Evolutionary conservation across 1,284 basidiomycete species (phyloP).

Genomic region (Cryptococcus floricola): DNA sequence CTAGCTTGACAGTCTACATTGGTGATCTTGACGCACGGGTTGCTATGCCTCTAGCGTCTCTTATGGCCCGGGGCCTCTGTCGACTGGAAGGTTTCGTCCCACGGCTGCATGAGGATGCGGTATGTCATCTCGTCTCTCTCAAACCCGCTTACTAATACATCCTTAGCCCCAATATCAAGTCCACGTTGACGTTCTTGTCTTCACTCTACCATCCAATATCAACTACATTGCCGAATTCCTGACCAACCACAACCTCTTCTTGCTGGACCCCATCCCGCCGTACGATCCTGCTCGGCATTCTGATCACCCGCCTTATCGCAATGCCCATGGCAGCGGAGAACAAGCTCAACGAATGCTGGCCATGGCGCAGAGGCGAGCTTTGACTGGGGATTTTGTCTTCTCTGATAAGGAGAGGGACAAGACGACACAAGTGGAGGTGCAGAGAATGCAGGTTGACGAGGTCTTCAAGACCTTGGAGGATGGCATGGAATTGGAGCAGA

Average conservation of each 20-base stretch:
- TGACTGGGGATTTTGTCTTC: slow-evolving; percentile 2
- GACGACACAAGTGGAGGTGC: slow-evolving; percentile 81
- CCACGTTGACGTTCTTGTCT: slow-evolving; percentile 78
- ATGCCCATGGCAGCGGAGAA: slow-evolving; percentile 65
- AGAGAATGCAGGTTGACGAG: slow-evolving; percentile 88
- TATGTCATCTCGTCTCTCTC: slow-evolving; percentile 22
- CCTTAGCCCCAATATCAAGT: slow-evolving; percentile 33
- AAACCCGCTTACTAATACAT: not conserved
- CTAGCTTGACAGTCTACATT: slow-evolving; percentile 58
- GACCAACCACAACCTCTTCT: slow-evolving; percentile 61
- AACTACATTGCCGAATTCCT: slow-evolving; percentile 72
- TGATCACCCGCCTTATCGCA: slow-evolving; percentile 65
- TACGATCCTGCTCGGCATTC: slow-evolving; percentile 59
- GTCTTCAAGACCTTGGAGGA: slow-evolving; percentile 83
- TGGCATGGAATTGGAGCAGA: slow-evolving; percentile 80
- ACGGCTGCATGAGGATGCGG: slow-evolving; percentile 45
- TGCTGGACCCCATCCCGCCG: slow-evolving; percentile 68
- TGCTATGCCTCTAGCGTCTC: slow-evolving; percentile 69
- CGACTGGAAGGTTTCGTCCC: slow-evolving; percentile 65
- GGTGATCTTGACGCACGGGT: slow-evolving; percentile 81
- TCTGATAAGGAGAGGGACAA: slow-evolving; percentile 50
- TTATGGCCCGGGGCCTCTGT: slow-evolving; percentile 76
- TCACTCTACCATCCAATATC: slow-evolving; percentile 88
- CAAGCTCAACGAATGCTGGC: slow-evolving; percentile 21
- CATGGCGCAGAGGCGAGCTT: slow-evolving; percentile 16